Evolutionary conservation across 2,329 filamentous ascomycete species (phyloP), one percentile per base, ranked within the genome.

Genomic region (Cytospora schulzeri): DNA sequence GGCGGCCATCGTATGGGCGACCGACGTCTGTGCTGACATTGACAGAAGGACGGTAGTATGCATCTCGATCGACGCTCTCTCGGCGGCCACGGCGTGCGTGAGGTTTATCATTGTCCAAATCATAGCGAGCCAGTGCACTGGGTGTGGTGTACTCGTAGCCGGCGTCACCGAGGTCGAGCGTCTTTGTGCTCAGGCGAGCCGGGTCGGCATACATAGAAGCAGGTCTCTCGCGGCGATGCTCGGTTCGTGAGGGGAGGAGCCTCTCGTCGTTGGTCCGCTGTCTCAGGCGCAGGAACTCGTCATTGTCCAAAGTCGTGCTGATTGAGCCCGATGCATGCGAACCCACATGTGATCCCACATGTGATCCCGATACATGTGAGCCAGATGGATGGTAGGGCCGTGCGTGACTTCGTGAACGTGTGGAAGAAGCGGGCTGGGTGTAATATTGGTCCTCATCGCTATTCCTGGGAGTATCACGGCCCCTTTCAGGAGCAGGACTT

Each of bases 111-210:
- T 87, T 80, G 64, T 85, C 83, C 31, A 89, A 75, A 71, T 89
- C 87, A 69, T 88, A 88, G 58, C 83, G 79, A 41, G 83, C 85
- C 58, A 89, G 73, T 61, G 88, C 86, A 67, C 84, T 81, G 17
- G 85, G 85, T 65, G 85, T 88, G 11, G 86, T 88, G 70, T 89
- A 89, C 69, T 87, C 84, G 69, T 85, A 89, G 11, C 83, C 85
- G 55, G 87, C 83, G 33, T 85, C 83, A 15, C 83, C 84, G 67
- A 85, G 86, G 67, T 85, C 82, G 53, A 83, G 76, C 11, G 78
- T 74, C 63, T 77, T 75, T 17, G 76, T 76, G 65, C 76, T 75
- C 64, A 81, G 80, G 54, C 79, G 79, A 1, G 79, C 73, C 12
- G 77, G 74, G 66, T 74, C 79, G 48, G 78, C 74, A 67, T 83